Base-by-base conservation (phyloP, 2,329 filamentous ascomycete genomes). In the Neofusicoccum parvum region DNA sequence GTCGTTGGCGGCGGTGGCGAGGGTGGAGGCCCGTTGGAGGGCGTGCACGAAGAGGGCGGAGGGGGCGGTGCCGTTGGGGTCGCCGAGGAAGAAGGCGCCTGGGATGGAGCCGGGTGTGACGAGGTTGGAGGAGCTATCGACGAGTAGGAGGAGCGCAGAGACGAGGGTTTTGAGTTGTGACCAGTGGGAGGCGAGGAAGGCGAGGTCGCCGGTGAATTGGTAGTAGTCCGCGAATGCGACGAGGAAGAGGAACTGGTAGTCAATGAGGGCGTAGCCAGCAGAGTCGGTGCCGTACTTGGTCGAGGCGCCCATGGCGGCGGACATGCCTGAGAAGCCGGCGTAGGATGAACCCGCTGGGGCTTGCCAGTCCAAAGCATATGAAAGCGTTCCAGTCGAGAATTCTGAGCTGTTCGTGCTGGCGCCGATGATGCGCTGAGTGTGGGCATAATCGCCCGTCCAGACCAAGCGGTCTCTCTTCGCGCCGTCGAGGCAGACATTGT, bases 371-470 rank as follows among this genome's bases (percentile, higher is more conserved):
- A 80, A 67, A 1, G 74, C 65, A 12, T 70, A 73, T 10, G 75
- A 67, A 17, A 82, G 70, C 0, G 73, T 78, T 1, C 78, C 78
- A 0, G 73, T 58, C 2, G 78, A 67, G 17, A 76, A 71, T 27
- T 80, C 78, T n/a, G 67, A 72, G 4, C 76, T 72, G 11, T 71
- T 69, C 1, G 79, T 81, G 7, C 74, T 77, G 1, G 72, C 70
- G 0, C 70, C 72, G 11, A 81, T 69, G 17, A 81, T 74, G 11
- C 75, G 72, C 1, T 74, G 70, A 0, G 80, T 81, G 67, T 82
- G 79, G 46, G 76, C 77, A 62, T 80, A 80, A 65, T 81, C 79
- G 5, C 80, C 79, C 3, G 75, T 72, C 79, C 80, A 81, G 5
- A 80, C 72, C 1, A 80, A 70, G 0, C 79, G 72, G 66, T 82